These are phyloP conservation scores for Beauveria sp. DNA, from an alignment of 2,329 filamentous ascomycete species.

Conservation along the genomic window DNA sequence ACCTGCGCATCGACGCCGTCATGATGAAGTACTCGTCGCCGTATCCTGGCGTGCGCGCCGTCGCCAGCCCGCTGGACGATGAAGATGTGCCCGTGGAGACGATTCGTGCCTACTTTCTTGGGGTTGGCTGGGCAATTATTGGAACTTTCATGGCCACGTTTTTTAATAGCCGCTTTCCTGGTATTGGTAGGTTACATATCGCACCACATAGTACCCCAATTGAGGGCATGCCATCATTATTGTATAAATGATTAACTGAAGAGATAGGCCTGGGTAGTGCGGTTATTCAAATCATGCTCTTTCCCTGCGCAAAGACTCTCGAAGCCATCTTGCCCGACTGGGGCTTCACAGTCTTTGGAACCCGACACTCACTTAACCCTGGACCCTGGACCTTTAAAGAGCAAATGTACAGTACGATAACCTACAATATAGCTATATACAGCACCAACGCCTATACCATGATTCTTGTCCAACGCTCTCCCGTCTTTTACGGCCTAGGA, in stretches of 20 bases:
- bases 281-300: conserved; percentile 39
- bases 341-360: conserved; percentile 34
- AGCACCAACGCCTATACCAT: conserved; percentile 40
- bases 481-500: conserved; percentile 34
- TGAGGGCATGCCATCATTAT: background rate
- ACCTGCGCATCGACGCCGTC: conserved; percentile 32
- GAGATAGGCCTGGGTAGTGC: conserved; percentile 22
- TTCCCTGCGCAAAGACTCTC: conserved; percentile 37
- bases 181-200: conserved; percentile 22
- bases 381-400: conserved; percentile 51
- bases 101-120: conserved; percentile 34
- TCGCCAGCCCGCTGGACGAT: conserved; percentile 30
- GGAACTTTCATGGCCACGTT: conserved; percentile 33
- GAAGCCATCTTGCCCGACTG: conserved; percentile 37
- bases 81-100: conserved; percentile 30
- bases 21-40: conserved; percentile 34
- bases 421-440: conserved; percentile 44
- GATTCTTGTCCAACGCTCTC: conserved; percentile 37
- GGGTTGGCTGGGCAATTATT: conserved; percentile 31
- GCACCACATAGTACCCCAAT: background rate
- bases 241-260: background rate
- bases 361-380: conserved; percentile 40
- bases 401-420: conserved; percentile 52
- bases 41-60: conserved; percentile 34
- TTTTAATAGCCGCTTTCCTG: conserved; percentile 33